A percentile compares a stretch with the other conserved stretches of the same genome.
phyloP scores from a whole-genome alignment of 2,329 filamentous ascomycete species.

The Paecilomyces sp. region DNA sequence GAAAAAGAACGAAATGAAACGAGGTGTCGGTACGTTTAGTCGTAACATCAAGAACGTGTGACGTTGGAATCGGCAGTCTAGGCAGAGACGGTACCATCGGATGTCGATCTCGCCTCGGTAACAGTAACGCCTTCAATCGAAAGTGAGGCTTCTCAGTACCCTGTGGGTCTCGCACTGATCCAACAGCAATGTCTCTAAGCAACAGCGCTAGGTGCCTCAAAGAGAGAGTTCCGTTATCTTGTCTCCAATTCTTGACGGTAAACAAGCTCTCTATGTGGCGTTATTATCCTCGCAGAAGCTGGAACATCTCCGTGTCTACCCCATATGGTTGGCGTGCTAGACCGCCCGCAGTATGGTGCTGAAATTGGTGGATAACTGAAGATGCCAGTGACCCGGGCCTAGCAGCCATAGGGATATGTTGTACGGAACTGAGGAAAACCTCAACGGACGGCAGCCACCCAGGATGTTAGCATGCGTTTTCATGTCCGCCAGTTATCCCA shows the following conservation, averaged over 20 bases:
- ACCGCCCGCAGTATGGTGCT: neutral
- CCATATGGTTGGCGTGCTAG: no score
- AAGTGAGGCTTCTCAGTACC: neutral
- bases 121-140: neutral
- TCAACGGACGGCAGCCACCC: neutral
- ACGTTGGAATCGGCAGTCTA: neutral
- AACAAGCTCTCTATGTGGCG: no score
- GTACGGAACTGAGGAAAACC: neutral
- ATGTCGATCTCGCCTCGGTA: neutral
- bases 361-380: neutral
- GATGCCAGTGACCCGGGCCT: neutral
- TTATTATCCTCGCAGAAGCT: no score
- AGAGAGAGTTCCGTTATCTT: no score
- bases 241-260: no score
- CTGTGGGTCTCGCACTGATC: neutral
- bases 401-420: neutral
- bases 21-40: neutral
- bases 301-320: no score
- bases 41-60: neutral
- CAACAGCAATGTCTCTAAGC: neutral
- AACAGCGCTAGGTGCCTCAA: neutral
- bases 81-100: neutral
- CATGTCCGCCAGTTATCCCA: conserved; percentile 21
- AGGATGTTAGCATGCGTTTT: neutral
- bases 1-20: neutral